Base-by-base conservation (phyloP, 805 yeast species). In the Candida montana region DNA sequence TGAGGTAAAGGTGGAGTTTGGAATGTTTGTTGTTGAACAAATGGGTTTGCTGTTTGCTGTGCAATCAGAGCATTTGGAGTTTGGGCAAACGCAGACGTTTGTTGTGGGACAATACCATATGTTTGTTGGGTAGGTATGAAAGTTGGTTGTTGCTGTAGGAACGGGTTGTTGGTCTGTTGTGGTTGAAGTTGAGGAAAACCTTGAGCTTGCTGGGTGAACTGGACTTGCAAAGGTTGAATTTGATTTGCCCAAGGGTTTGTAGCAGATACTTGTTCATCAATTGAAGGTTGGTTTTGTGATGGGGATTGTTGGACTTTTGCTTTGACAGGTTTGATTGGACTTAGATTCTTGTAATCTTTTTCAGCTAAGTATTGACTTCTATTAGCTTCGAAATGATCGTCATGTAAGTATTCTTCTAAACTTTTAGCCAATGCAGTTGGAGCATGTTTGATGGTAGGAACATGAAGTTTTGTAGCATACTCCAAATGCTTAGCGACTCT, bases 371-470 rank as follows among this genome's bases (percentile, higher is more conserved):
- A 88, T 55, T 85, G 95, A 45, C 79, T 68, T 59, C 95, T 75
- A 58, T 86, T 88, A 8, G 67, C 64, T 51, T 88, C 96, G 62
- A 88, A 88, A 52, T 82, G 81, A 8, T 90, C 88, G 57, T 91
- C 97, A 50, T 81, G 75, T 50, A 93, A 67, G 61, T 91, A 95
- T 52, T 90, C 96, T 58, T 88, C 93, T 47, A 93, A 74, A 12
- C 95, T 81, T 27, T 80, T 74, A 3, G 95, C 84, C 49, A 93
- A 71, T 20, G 95, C 93, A 2, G 97, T 90, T 18, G 97, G 97
- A 2, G 98, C 98, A 64, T 93, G 99, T 59, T 87, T 87, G 47
- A 93, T 90, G 12, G 95, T 90, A 29, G 99, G 99, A 27, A 93
- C 95, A 54, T 83, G 90, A 50, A 91, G 68, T 54, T 89, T 89